Conservation (phyloP, 1,284 basidiomycete species). For the Takashimella tepidaria region DNA sequence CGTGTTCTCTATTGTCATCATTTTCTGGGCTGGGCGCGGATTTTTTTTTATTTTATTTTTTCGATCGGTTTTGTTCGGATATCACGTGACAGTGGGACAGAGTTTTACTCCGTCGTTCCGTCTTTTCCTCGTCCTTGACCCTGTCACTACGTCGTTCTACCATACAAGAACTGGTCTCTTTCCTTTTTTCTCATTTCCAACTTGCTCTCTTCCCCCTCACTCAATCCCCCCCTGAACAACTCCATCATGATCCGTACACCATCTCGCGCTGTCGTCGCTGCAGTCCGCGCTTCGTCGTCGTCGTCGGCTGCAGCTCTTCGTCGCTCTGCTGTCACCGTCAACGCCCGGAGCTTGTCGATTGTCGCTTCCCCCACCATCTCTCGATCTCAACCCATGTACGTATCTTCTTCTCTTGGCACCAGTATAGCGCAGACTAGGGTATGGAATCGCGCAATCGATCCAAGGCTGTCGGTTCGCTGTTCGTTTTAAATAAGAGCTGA, state of each 20-base stretch:
- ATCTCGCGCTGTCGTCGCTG: conserved; percentile 25
- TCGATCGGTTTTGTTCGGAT: neutral
- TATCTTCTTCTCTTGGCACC: no score
- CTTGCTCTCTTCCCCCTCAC: conserved; percentile 3
- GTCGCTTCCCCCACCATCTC: no score
- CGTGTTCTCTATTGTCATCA: no score
- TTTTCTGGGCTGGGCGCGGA: neutral
- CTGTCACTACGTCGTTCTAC: no score
- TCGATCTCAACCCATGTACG: neutral
- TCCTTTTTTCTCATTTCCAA: neutral
- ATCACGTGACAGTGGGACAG: neutral
- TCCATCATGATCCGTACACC: conserved; percentile 35
- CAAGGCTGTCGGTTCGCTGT: no score
- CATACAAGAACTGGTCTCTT: neutral
- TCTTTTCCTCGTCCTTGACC: neutral
- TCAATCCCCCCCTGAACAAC: neutral
- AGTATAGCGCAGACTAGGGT: no score
- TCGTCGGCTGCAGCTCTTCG: conserved; percentile 1
- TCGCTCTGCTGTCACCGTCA: no score
- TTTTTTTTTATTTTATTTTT: neutral
- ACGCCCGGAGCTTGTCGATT: conserved; percentile 1
- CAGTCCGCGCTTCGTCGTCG: conserved; percentile 8
- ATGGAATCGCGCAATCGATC: no score
- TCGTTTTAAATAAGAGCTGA: no score
- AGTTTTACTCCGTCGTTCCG: neutral